Percentiles rank a stretch among this genome's conserved stretches.
Evolutionary conservation across 2,329 filamentous ascomycete genomes (phyloP).

Genomic region (Aspergillus tanneri): DNA sequence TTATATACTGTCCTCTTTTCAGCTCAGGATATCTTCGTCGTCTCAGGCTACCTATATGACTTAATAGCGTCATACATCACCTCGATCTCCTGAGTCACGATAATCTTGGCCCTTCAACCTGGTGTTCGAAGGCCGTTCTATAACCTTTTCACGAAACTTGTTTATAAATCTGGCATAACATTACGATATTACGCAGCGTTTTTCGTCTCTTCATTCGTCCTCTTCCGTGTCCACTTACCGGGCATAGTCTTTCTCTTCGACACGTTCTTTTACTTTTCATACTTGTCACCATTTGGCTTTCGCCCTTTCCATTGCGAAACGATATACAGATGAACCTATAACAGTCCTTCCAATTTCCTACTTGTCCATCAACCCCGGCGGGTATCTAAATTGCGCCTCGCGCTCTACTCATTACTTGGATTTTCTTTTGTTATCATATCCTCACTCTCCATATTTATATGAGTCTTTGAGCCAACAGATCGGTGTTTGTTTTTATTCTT

Average conservation of each 20-base stretch:
- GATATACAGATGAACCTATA: constrained; percentile 44
- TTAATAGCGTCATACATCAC: constrained; percentile 22
- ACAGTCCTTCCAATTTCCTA: constrained; percentile 41
- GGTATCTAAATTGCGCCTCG: constrained; percentile 29
- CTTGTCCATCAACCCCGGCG: constrained; percentile 29
- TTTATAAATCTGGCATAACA: constrained; percentile 29
- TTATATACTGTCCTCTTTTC: constrained; percentile 19
- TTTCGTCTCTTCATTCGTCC: constrained; percentile 21
- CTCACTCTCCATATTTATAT: constrained; percentile 30
- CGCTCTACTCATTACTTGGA: constrained; percentile 25
- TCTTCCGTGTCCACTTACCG: constrained; percentile 7
- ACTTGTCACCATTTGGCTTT: constrained; percentile 20
- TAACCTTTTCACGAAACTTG: constrained; percentile 22
- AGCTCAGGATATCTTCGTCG: constrained; percentile 3
- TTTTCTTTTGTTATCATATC: constrained; percentile 30
- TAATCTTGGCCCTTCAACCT: constrained; percentile 31
- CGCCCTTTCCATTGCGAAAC: constrained; percentile 28
- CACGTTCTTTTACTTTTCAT: constrained; percentile 23
- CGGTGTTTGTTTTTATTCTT: constrained; percentile 18
- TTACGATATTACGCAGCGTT: constrained; percentile 46
- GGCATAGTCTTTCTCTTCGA: constrained; percentile 23
- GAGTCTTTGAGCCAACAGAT: constrained; percentile 26
- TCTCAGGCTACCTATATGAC: constrained; percentile 28
- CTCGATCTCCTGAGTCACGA: constrained; percentile 32
- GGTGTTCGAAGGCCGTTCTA: constrained; percentile 36